Evolutionary conservation across 768 basidiomycete species (phyloP).

Genomic region (Suillus discolor): DNA sequence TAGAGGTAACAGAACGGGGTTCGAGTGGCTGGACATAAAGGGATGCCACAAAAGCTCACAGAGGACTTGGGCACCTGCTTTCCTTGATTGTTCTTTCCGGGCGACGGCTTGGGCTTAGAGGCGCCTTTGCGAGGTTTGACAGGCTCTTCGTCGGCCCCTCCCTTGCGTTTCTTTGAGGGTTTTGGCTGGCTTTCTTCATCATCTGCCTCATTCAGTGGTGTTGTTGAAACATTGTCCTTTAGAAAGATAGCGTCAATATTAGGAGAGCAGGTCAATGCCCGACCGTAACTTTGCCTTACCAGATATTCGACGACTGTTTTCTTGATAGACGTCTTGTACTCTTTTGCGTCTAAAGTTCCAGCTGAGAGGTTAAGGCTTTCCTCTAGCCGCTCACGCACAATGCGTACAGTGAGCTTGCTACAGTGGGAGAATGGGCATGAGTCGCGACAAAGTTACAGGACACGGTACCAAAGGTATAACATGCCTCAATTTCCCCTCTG

Average conservation of each 20-base stretch:
- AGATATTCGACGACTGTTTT: conserved; percentile 19
- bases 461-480: neutral
- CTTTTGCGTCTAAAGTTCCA: conserved; percentile 43
- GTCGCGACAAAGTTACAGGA: neutral
- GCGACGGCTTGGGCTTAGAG: neutral
- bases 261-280: neutral
- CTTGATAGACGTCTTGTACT: conserved; percentile 53
- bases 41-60: neutral
- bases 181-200: neutral
- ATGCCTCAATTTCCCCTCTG: conserved; percentile 24
- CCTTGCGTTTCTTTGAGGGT: conserved; percentile 15
- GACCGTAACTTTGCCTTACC: conserved; percentile 7
- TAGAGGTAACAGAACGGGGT: neutral
- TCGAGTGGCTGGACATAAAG: neutral
- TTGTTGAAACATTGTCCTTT: neutral
- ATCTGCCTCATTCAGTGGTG: conserved; percentile 8
- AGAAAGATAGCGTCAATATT: neutral
- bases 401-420: conserved; percentile 45
- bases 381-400: conserved; percentile 55
- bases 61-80: conserved; percentile 4
- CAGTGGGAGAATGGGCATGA: conserved; percentile 4
- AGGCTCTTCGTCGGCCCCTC: neutral
- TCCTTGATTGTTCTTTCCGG: neutral
- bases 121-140: neutral
- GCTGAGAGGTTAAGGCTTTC: conserved; percentile 43